Conservation (phyloP, 345 rosid genomes). For the Populus tremula region DNA sequence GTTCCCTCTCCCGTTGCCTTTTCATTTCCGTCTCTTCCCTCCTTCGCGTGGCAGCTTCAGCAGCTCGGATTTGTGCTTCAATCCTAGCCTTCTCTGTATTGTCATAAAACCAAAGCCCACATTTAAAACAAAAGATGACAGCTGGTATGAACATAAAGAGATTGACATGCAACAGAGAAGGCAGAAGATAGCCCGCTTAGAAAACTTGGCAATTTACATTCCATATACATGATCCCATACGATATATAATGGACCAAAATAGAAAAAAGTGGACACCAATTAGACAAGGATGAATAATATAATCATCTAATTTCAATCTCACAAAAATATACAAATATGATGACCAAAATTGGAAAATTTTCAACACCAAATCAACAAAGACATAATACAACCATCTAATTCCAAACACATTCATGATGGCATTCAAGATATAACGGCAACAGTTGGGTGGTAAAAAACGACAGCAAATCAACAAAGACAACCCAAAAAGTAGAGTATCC, state of each 20-base stretch:
- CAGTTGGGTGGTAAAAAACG: background rate
- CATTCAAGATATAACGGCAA: background rate
- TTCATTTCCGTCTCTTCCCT: constrained; percentile 55
- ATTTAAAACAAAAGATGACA: background rate
- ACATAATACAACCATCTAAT: background rate
- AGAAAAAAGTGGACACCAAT: background rate
- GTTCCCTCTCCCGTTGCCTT: constrained; percentile 52
- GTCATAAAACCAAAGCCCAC: background rate
- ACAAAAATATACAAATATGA: background rate
- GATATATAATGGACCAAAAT: background rate
- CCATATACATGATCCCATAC: background rate
- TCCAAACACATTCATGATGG: background rate
- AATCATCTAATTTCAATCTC: background rate
- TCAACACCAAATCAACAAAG: background rate
- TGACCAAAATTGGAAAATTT: background rate
- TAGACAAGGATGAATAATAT: background rate
- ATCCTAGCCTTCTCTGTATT: constrained; percentile 65
- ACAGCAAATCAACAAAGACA: background rate
- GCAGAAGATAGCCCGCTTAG: background rate
- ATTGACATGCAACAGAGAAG: background rate
- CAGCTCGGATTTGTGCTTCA: constrained; percentile 70
- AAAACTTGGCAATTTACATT: background rate
- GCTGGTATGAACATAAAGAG: background rate
- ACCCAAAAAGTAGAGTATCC: background rate
- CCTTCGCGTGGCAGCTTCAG: constrained; percentile 49